phyloP scores from a whole-genome alignment of 495 filamentous ascomycete species.

The Penicillium coprophilum region DNA sequence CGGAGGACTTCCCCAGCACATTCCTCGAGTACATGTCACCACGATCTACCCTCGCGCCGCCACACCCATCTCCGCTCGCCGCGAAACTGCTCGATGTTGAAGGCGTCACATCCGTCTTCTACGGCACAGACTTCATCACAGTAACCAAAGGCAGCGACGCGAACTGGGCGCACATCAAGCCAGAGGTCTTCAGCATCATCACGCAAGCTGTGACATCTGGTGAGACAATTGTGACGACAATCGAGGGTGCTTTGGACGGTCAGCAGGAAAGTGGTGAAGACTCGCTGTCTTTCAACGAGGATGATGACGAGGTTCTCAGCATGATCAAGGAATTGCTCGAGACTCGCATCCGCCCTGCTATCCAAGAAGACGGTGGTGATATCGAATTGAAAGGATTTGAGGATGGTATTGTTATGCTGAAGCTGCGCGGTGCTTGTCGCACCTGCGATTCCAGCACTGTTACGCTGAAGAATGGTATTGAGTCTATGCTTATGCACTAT shows the following conservation, averaged over 20 bases:
- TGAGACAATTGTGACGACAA: constrained; percentile 72
- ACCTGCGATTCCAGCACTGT: constrained; percentile 96
- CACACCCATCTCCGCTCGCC: constrained; percentile 90
- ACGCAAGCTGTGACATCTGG: constrained; percentile 85
- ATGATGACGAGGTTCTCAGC: constrained; percentile 87
- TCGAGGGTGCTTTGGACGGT: constrained; percentile 57
- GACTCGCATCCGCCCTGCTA: constrained; percentile 89
- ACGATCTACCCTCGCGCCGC: constrained; percentile 81
- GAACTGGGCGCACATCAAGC: constrained; percentile 92
- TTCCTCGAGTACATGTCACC: constrained; percentile 91
- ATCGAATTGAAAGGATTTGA: constrained; percentile 92
- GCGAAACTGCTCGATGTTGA: constrained; percentile 87
- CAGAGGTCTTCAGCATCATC: constrained; percentile 92
- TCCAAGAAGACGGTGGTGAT: constrained; percentile 96
- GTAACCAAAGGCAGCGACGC: constrained; percentile 85
- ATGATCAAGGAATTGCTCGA: constrained; percentile 99
- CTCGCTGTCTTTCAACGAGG: constrained; percentile 74
- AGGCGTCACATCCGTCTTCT: constrained; percentile 91
- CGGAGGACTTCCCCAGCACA: constrained; percentile 64
- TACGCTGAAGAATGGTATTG: constrained; percentile 94
- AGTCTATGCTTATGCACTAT: constrained; percentile 93
- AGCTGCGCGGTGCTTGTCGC: constrained; percentile 87
- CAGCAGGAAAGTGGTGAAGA: constrained; percentile 60
- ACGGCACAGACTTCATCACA: constrained; percentile 93
- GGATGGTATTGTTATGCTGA: constrained; percentile 79